Conservation (phyloP, 1,284 basidiomycete species). For the Ceratobasidium sp. region DNA sequence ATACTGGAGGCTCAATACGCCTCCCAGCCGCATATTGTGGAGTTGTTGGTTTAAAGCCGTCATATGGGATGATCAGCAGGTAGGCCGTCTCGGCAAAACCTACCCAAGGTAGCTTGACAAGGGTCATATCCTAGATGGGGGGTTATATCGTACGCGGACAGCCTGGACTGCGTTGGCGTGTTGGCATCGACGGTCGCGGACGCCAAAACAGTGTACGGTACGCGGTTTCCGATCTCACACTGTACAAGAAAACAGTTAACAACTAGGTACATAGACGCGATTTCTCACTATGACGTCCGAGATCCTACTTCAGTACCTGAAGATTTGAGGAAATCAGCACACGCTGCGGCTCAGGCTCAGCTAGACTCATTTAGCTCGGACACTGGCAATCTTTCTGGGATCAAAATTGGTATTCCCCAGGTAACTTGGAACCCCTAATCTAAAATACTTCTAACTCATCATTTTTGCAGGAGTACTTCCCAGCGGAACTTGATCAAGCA, state of each 20-base stretch:
- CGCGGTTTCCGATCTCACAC: constrained; percentile 51
- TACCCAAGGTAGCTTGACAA: neutral
- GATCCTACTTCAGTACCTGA: constrained; percentile 82
- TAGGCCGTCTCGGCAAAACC: constrained; percentile 53
- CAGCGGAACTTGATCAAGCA: constrained; percentile 70
- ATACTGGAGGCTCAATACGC: constrained; percentile 95
- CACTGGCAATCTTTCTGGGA: constrained; percentile 56
- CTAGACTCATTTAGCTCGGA: constrained; percentile 5
- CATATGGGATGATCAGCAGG: constrained; percentile 92
- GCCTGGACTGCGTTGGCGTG: constrained; percentile 93
- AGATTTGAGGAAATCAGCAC: constrained; percentile 58
- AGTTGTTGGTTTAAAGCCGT: constrained; percentile 92
- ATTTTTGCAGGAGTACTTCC: constrained; percentile 81
- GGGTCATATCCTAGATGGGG: constrained; percentile 73
- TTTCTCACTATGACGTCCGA: constrained; percentile 74
- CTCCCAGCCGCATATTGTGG: constrained; percentile 96
- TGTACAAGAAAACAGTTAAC: neutral
- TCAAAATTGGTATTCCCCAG: constrained; percentile 74
- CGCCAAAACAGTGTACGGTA: constrained; percentile 73
- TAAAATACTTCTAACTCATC: constrained; percentile 18
- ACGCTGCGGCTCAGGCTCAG: neutral
- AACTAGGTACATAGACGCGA: constrained; percentile 63
- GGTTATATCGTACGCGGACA: constrained; percentile 93
- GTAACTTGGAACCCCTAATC: constrained; percentile 53
- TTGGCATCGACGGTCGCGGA: constrained; percentile 69